Percentiles rank a stretch among this genome's conserved stretches.
Conservation (phyloP, 345 rosid genomes). For the Populus nigra region DNA sequence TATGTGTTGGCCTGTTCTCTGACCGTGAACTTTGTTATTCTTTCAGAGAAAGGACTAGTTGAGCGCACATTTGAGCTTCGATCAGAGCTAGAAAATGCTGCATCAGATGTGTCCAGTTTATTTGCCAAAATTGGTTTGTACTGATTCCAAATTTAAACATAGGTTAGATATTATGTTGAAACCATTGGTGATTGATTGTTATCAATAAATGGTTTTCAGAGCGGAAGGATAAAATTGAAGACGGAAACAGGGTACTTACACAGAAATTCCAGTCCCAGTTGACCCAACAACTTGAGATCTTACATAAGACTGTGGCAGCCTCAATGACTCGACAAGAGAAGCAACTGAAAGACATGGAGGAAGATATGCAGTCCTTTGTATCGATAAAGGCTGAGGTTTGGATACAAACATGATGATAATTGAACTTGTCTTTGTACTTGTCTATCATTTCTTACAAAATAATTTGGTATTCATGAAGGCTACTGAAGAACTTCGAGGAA, state of each 20-base stretch:
- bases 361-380: slow-evolving; percentile 92
- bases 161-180: background rate
- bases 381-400: slow-evolving; percentile 75
- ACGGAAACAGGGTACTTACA: slow-evolving; percentile 66
- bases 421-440: background rate
- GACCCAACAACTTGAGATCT: slow-evolving; percentile 76
- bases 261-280: slow-evolving; percentile 77
- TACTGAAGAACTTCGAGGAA: slow-evolving; percentile 75
- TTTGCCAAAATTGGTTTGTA: slow-evolving; percentile 80
- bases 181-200: background rate
- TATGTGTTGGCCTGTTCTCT: background rate
- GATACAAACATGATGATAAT: background rate
- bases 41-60: slow-evolving; percentile 75
- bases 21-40: slow-evolving; percentile 4
- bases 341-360: slow-evolving; percentile 89
- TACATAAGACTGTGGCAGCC: slow-evolving; percentile 83
- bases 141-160: slow-evolving; percentile 11
- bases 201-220: slow-evolving; percentile 43
- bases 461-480: slow-evolving; percentile 48
- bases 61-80: slow-evolving; percentile 86
- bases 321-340: slow-evolving; percentile 86
- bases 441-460: slow-evolving; percentile 9
- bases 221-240: slow-evolving; percentile 92
- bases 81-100: slow-evolving; percentile 77
- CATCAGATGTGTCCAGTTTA: slow-evolving; percentile 81